Base-by-base conservation (phyloP, 441 rosid species). In the Adansonia madagascariensis region DNA sequence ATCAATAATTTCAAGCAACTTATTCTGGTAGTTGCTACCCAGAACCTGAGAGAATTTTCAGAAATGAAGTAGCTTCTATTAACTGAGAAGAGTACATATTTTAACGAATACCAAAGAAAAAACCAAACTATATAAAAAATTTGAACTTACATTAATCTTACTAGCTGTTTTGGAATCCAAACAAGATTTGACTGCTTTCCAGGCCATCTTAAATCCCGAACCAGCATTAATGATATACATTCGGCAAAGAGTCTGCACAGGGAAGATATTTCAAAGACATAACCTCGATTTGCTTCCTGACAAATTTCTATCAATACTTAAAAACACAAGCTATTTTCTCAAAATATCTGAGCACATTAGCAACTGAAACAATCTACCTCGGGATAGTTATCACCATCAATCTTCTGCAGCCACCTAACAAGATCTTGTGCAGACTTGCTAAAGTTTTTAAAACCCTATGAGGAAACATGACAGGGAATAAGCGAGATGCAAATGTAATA, bases 211-310 rank as follows among this genome's bases (percentile, higher is more conserved):
- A 85, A 90, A 91, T 76, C 92, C 91, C 78, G 88, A 53, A 78
- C 92, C 91, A 77, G 94, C 92, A 79, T 91, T 91, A 74, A 91
- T 83, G 81, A 90, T 89, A 77, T 80, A 89, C 92, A 91, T 91
- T 64, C 84, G 91, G 83, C 69, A 80, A 75, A 90, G 94, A 65
- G 96, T 91, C 94, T 91, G 90, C 88, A 83, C 50, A 78, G 8
- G 81, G 43, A 76, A 90, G 44, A 62, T 2, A 89, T 76, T 90
- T 89, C 69, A 88, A 62, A 62, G 44, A 6, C 8, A 31, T 12
- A 61, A 60, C 64, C 41, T 60, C 82, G 80, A 89, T 90, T 80
- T 86, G 90, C 89, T 91, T 71, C 5, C 17, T 22, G 12, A 57
- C 35, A 27, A 55, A 20, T 43, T 65, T 41, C 43, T 53, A 22